Evolutionary conservation across 768 basidiomycete species (phyloP), one percentile per base, ranked within the genome.

Genomic region (Favolaschia claudopus): DNA sequence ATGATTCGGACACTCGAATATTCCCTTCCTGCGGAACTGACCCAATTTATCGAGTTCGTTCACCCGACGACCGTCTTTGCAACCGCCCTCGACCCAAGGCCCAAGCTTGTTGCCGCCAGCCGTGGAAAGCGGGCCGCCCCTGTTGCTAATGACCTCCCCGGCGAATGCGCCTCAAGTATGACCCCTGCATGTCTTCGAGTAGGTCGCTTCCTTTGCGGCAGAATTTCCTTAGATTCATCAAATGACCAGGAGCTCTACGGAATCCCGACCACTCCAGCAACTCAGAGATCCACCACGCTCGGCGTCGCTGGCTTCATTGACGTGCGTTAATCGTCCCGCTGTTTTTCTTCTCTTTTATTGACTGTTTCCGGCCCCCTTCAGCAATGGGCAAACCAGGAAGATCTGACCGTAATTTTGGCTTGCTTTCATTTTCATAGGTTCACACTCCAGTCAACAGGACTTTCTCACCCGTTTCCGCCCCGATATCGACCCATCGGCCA

Each of bases 21-120:
- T 61, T 77, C 76, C 20, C 62, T 79, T 19, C 78, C 77, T 1
- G 37, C 62, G 10, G 64, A 67, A 17, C 67, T 79, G 8, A 53
- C 64, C 31, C 62, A 58, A 1, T 69, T 72, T 36, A 58, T 79
- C 56, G 60, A 70, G 20, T 36, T 73, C 15, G 64, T 78, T 13
- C 73, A 80, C n/a, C 82, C 82, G 3, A 59, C 66, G 6, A 58
- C 48, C 20, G 47, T 38, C 29, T 67, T 78, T 60, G 70, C 72
- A 19, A 48, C 12, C 22, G 39, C 38, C 19, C 42, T 17, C 1
- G 20, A 33, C 7, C 1, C 69, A 1, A 64, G 55, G 25, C 57
- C 67, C 67, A 73, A 58, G 17, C 70, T 58, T n/a, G 34, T 25
- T 17, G 33, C 36, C 4, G 25, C 39, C 42, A 29, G n/a, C n/a